phyloP scores from a whole-genome alignment of 805 yeast genomes.

The Hanseniaspora mollemarum region DNA sequence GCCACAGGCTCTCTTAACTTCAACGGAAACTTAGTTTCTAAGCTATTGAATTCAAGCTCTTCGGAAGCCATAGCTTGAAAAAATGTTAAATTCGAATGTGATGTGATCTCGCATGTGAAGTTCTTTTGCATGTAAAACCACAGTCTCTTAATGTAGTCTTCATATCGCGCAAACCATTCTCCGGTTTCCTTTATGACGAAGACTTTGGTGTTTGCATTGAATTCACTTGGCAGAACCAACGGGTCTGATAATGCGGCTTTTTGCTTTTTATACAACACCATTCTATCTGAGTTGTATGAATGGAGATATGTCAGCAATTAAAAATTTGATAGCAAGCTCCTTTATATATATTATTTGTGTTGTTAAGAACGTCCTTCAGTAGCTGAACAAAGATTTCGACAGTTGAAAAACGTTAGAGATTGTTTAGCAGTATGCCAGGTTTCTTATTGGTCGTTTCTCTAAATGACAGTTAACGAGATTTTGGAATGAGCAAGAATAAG shows the following conservation, averaged over 20 bases:
- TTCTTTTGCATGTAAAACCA: conserved; percentile 64
- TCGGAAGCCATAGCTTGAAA: conserved; percentile 82
- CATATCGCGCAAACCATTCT: conserved; percentile 76
- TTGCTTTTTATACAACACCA: conserved; percentile 71
- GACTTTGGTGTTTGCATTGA: conserved; percentile 42
- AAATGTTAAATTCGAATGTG: conserved; percentile 79
- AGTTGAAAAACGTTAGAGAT: no score
- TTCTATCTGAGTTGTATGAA: no score
- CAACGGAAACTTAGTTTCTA: conserved; percentile 79
- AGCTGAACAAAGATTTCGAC: no score
- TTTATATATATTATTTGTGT: no score
- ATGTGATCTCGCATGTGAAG: conserved; percentile 92
- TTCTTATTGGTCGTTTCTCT: no score
- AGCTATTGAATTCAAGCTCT: conserved; percentile 46
- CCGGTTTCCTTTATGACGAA: conserved; percentile 76
- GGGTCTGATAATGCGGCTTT: conserved; percentile 52
- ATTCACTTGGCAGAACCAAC: conserved; percentile 44
- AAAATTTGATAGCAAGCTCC: no score
- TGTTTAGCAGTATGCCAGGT: no score
- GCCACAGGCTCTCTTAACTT: conserved; percentile 87
- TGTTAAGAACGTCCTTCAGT: no score
- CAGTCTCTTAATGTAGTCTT: conserved; percentile 58
- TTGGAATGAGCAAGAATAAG: no score
- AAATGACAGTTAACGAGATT: no score
- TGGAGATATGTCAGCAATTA: no score